These are phyloP conservation scores for Amphibolis antarctica DNA, from an alignment of 106 monocot genomes.

Conservation along the genomic window DNA sequence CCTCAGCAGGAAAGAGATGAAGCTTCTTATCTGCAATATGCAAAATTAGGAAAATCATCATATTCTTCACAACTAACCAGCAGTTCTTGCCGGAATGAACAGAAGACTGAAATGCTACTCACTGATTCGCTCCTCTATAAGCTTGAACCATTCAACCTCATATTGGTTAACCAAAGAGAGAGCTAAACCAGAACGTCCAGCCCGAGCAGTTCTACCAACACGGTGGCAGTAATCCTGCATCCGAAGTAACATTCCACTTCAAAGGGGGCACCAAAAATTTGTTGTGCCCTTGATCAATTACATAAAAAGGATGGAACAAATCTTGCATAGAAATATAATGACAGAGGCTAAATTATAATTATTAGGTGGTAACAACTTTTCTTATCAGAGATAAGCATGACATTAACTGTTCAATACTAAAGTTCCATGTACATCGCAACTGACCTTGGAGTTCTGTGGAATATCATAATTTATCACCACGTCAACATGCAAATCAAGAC, in stretches of 20 bases:
- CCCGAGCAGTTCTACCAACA: conserved; percentile 82
- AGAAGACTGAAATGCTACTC: background rate
- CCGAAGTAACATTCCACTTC: background rate
- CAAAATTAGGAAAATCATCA: background rate
- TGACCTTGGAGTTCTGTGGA: conserved; percentile 74
- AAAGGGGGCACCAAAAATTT: too few relatives aligned
- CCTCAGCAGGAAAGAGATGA: conserved; percentile 23
- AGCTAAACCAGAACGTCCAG: conserved; percentile 69
- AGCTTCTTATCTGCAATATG: conserved; percentile 37
- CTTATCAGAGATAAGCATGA: too few relatives aligned
- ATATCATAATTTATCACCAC: conserved; percentile 97
- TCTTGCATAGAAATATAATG: too few relatives aligned
- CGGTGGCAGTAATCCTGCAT: conserved; percentile 77
- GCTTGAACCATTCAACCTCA: conserved; percentile 63
- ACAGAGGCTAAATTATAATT: too few relatives aligned
- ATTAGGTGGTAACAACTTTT: too few relatives aligned
- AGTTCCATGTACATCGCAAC: too few relatives aligned
- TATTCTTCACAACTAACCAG: background rate
- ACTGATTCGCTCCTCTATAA: conserved; percentile 74
- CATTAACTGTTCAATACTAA: too few relatives aligned
- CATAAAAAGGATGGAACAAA: too few relatives aligned
- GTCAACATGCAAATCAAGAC: conserved; percentile 84
- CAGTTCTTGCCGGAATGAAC: too few relatives aligned
- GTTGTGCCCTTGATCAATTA: too few relatives aligned
- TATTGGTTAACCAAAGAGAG: conserved; percentile 83